Percentiles rank a stretch among this genome's conserved stretches.
Conservation (phyloP, 148 eudicot species). For the Fagopyrum homotropicum region DNA sequence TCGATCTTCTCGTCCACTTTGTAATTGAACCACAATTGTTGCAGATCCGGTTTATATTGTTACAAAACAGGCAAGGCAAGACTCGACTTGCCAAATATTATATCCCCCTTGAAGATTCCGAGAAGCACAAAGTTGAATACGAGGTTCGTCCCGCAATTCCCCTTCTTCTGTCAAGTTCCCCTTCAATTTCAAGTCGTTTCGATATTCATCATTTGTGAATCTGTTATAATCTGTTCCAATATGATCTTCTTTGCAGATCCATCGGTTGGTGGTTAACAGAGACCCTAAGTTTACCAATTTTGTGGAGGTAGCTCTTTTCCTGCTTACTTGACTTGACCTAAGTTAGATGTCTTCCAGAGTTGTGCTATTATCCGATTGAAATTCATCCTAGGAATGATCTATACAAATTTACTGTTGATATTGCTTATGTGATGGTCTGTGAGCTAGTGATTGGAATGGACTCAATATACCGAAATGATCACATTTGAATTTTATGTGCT, state of each 20-base stretch:
- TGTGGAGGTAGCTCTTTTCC: constrained; percentile 59
- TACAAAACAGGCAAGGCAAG: constrained; percentile 46
- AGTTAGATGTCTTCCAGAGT: not conserved
- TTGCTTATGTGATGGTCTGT: not conserved
- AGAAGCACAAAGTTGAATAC: constrained; percentile 46
- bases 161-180: not conserved
- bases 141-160: constrained; percentile 24
- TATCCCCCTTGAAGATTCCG: constrained; percentile 45
- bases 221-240: not conserved
- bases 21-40: not conserved
- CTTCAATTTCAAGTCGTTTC: not conserved
- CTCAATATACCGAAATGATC: not conserved
- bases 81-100: constrained; percentile 44
- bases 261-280: constrained; percentile 93
- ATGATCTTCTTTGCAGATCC: constrained; percentile 48
- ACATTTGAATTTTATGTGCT: not conserved
- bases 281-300: constrained; percentile 99
- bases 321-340: constrained; percentile 3
- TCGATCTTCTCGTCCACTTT: not conserved
- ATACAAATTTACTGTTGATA: not conserved
- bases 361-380: not conserved
- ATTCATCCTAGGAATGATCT: not conserved
- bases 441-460: not conserved
- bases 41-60: constrained; percentile 41
- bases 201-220: not conserved